These are phyloP conservation scores for Clavariopsis aquatica DNA, from an alignment of 495 filamentous ascomycete species.

Conservation along the genomic window DNA sequence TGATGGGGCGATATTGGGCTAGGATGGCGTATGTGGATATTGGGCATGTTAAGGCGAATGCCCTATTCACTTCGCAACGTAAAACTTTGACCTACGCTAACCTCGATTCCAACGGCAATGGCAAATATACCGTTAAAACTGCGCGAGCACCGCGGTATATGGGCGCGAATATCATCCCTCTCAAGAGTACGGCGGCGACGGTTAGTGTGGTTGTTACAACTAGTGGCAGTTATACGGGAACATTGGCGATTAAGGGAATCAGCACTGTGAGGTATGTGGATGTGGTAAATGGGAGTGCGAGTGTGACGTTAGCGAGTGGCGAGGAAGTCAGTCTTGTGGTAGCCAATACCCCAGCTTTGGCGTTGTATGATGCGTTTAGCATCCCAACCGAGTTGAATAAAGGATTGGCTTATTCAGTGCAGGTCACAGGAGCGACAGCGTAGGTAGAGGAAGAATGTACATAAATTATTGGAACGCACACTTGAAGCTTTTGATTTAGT, in stretches of 20 bases:
- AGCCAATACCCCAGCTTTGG: conserved; percentile 47
- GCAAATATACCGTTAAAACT: conserved; percentile 49
- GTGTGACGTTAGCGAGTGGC: conserved; percentile 33
- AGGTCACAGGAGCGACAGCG: conserved; percentile 45
- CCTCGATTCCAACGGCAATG: conserved; percentile 43
- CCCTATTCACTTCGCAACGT: conserved; percentile 41
- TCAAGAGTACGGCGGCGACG: conserved; percentile 42
- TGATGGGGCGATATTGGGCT: conserved; percentile 52
- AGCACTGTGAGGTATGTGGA: conserved; percentile 23
- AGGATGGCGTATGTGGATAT: conserved; percentile 53
- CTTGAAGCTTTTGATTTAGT: too few relatives aligned
- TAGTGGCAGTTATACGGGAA: conserved; percentile 42
- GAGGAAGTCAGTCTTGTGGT: conserved; percentile 51
- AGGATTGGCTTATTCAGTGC: conserved; percentile 47
- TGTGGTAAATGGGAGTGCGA: conserved; percentile 20
- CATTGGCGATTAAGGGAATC: conserved; percentile 40
- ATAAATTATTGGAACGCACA: too few relatives aligned
- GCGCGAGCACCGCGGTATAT: conserved; percentile 50
- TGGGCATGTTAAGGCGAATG: conserved; percentile 46
- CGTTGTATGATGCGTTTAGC: conserved; percentile 50
- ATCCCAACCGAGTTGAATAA: conserved; percentile 46
- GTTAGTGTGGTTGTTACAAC: conserved; percentile 43
- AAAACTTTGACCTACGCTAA: conserved; percentile 48
- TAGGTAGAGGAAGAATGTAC: conserved; percentile 16
- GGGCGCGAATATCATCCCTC: conserved; percentile 51